These are phyloP conservation scores for Pyricularia pennisetigena DNA, from an alignment of 2,329 filamentous ascomycete species.

Conservation along the genomic window DNA sequence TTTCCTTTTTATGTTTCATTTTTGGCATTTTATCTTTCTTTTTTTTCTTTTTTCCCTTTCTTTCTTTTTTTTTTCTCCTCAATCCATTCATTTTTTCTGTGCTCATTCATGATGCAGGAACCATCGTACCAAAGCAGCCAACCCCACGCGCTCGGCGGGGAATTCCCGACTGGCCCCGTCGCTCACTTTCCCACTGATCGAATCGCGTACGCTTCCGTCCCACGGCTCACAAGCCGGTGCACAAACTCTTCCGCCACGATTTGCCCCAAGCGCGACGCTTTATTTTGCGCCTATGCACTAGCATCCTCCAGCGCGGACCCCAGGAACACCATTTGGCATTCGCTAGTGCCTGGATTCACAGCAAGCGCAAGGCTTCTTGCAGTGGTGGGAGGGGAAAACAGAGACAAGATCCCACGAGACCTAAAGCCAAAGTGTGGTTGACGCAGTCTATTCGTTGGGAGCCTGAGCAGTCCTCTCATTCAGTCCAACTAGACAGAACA, in stretches of 20 bases:
- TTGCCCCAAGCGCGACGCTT: not conserved
- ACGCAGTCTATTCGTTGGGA: not conserved
- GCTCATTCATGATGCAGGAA: not conserved
- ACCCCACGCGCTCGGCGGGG: not conserved
- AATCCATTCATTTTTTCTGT: not conserved
- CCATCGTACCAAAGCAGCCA: not conserved
- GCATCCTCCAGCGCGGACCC: not conserved
- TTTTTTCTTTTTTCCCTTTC: too few species aligned
- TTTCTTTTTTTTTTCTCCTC: too few species aligned
- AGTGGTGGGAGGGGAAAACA: not conserved
- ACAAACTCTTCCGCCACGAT: not conserved
- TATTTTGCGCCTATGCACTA: not conserved
- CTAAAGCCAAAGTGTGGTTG: not conserved
- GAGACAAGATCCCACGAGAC: not conserved
- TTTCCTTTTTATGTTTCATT: too few species aligned
- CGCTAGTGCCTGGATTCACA: not conserved
- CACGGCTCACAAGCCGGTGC: not conserved
- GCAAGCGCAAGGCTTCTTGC: not conserved
- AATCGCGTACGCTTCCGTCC: not conserved
- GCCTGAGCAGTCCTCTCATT: not conserved
- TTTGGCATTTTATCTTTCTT: too few species aligned
- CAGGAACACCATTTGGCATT: not conserved
- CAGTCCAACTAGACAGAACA: not conserved
- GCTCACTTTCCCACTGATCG: not conserved
- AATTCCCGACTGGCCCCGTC: not conserved